A percentile compares a stretch with the other conserved stretches of the same genome.
Conservation (phyloP, 768 basidiomycete genomes). For the Mycena leptocephala region DNA sequence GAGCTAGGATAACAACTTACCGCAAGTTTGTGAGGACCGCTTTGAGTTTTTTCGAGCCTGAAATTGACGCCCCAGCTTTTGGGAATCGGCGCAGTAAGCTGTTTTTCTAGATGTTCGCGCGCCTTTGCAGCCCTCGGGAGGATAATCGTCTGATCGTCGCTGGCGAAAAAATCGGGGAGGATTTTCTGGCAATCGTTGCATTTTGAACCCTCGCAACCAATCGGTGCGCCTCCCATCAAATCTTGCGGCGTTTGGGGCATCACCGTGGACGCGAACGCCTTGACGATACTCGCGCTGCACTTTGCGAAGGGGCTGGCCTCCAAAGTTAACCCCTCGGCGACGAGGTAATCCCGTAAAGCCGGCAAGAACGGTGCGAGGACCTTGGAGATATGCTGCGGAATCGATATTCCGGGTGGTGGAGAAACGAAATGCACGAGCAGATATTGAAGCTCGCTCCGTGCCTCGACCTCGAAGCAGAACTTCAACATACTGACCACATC, state of each 20-base stretch:
- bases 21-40: not conserved
- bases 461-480: slow-evolving; percentile 5
- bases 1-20: not conserved
- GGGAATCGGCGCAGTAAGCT: not conserved
- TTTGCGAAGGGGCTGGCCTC: not conserved
- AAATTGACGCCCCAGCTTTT: not conserved
- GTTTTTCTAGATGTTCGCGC: not conserved
- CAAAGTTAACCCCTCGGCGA: not conserved
- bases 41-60: not conserved
- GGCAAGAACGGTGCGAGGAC: slow-evolving; percentile 9
- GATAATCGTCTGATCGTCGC: not conserved
- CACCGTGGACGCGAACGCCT: not conserved
- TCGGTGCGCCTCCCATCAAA: not conserved
- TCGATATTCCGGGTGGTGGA: not conserved
- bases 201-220: not conserved
- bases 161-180: not conserved
- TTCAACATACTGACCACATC: not conserved
- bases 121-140: not conserved
- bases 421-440: not conserved
- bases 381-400: not conserved
- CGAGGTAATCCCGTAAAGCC: not conserved
- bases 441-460: not conserved
- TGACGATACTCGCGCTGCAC: not conserved
- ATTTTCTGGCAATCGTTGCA: not conserved
- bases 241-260: not conserved